Conservation (phyloP, 306 rosid genomes). For the Vigna reflexopilosa region DNA sequence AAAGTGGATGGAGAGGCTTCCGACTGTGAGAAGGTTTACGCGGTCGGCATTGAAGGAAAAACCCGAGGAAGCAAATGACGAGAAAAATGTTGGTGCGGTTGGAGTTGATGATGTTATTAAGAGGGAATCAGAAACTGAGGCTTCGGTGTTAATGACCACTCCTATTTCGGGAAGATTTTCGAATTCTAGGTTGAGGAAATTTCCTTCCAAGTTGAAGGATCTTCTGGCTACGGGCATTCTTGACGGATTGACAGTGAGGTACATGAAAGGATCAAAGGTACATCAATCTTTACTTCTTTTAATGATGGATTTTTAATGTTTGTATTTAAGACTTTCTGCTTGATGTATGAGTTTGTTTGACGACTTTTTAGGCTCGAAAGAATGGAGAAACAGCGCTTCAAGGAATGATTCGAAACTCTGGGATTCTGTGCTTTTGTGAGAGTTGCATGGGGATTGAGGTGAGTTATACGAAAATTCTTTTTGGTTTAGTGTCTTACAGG, state of each 20-base stretch:
- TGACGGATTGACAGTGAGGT: slow-evolving; percentile 78
- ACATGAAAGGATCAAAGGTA: slow-evolving; percentile 79
- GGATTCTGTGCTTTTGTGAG: slow-evolving; percentile 69
- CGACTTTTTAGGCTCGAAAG: slow-evolving; percentile 57
- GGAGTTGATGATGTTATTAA: slow-evolving; percentile 24
- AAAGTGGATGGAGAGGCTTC: slow-evolving; percentile 40
- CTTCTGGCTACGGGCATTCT: slow-evolving; percentile 84
- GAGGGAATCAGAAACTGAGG: slow-evolving; percentile 14
- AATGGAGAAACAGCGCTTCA: slow-evolving; percentile 63
- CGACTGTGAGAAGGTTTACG: slow-evolving; percentile 57
- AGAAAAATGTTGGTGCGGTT: slow-evolving; percentile 17
- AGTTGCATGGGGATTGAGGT: slow-evolving; percentile 72
- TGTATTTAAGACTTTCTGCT: background rate
- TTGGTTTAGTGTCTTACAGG: background rate
- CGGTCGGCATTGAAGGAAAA: slow-evolving; percentile 65
- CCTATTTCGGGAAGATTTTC: background rate
- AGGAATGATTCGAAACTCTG: slow-evolving; percentile 71
- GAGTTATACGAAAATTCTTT: slow-evolving; percentile 38
- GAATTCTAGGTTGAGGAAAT: slow-evolving; percentile 55
- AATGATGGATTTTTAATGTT: slow-evolving; percentile 7
- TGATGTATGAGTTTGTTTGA: slow-evolving; percentile 2
- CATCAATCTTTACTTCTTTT: background rate
- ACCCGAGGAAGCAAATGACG: slow-evolving; percentile 40
- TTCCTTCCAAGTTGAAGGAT: slow-evolving; percentile 73
- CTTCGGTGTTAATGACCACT: slow-evolving; percentile 8